Evolutionary conservation across 2,329 filamentous ascomycete species (phyloP), one percentile per base, ranked within the genome.

Genomic region (Cephalotrichum gorgonifer): DNA sequence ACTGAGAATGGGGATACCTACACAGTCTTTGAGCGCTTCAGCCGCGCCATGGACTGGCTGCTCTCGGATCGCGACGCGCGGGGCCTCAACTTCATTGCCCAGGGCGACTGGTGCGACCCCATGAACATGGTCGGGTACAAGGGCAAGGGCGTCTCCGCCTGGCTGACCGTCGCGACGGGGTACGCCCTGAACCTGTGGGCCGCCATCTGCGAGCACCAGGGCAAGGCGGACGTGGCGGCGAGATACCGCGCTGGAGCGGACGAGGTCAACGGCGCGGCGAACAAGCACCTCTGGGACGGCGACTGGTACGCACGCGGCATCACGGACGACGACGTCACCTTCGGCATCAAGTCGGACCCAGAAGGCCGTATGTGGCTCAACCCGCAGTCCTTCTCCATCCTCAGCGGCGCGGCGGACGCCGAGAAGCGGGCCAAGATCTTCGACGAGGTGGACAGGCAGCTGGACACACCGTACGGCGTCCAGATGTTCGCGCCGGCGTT

Each of bases 41-140:
- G 68, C 57, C 68, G 71, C n/a, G 74, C 76, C 35, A 77, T 79
- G 73, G 70, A 78, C 60, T 79, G 74, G 73, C 63, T 79, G 0
- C 64, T 78, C 6, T 55, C 60, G 2, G 65, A 72, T 2, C 72
- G 75, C 46, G 76, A 79, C 53, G 58, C 68, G 22, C 71, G 74
- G 3, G 75, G 75, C 0, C 65, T 79, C 6, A 76, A 72, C 57
- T 79, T 72, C 61, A 78, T 79, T 53, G 74, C 74, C 1, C 75
- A 78, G 58, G 76, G 76, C 31, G 76, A 79, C 57, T 79, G 75
- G 75, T 79, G 76, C 54, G 76, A 79, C 52, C 76, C 75, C 3
- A 76, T 79, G 71, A 79, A 79, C 60, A 79, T 79, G 76, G 76
- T 77, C n/a, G 75, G 75, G 4, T 75, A 73, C 57, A 77, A 76